Evolutionary conservation across 2,329 filamentous ascomycete species (phyloP), one percentile per base, ranked within the genome.

Genomic region (Chaetomiaceae sp.): DNA sequence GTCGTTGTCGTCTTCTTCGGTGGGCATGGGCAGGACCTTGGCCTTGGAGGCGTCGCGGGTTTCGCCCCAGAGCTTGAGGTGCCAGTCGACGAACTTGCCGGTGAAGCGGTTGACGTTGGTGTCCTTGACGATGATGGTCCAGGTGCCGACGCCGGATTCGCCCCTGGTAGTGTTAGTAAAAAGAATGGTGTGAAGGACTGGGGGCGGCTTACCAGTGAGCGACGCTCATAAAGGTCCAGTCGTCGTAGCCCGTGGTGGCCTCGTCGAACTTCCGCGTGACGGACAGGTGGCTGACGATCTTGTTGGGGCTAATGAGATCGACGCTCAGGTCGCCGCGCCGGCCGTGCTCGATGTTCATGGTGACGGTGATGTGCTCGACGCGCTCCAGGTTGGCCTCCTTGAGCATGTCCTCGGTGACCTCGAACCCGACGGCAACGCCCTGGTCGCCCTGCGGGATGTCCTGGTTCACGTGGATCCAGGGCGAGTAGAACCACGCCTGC

Each of bases 221-320:
- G 34, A 99, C 94, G 57, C 87, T 95, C 94, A 99, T 99, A 65
- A 99, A 99, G 0, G 92, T 97, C 94, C 94, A 99, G 72, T 97
- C 90, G 34, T 85, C 75, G 68, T 97, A 99, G 8, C 94, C 94
- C 20, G 72, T 71, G 0, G 72, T 67, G 33, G 79, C 80, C 1
- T 79, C 75, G 68, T 99, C 94, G 20, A 82, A 70, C 55, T 79
- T 79, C 59, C 94, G 87, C 1, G 86, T 76, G 12, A 85, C 88
- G 4, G 91, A 87, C 49, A 99, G 82, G 66, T 96, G 86, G 66
- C 90, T 96, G 59, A 90, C 76, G 54, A 96, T 74, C 9, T 89
- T 88, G 29, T 82, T 76, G 0, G 94, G 94, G 63, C 91, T 96
- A 66, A 89, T 82, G 42, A 99, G 76, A 66, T 99, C 94, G 34